Percentiles rank a stretch among this genome's conserved stretches.
These are phyloP conservation scores for Stephania cephalantha DNA, from an alignment of 164 flowering plant species.

Conservation along the genomic window DNA sequence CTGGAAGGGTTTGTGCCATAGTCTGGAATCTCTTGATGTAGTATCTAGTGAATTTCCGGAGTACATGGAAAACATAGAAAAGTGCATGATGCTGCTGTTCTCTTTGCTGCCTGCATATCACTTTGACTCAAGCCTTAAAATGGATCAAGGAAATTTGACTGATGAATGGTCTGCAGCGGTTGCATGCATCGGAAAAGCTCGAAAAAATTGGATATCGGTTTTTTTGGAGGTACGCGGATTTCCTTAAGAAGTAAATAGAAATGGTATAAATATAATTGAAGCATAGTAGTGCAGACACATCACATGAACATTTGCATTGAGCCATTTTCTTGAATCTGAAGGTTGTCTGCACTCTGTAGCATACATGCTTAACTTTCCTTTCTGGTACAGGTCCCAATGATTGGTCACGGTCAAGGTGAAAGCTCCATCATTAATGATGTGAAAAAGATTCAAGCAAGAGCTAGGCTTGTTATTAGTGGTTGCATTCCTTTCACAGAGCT, in stretches of 20 bases:
- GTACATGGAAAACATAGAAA: slow-evolving; percentile 42
- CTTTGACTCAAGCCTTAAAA: slow-evolving; percentile 17
- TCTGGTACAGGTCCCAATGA: slow-evolving; percentile 35
- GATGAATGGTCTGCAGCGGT: slow-evolving; percentile 72
- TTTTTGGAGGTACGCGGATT: slow-evolving; percentile 57
- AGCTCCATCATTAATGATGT: slow-evolving; percentile 20
- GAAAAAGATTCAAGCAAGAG: slow-evolving; percentile 56
- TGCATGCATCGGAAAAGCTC: slow-evolving; percentile 69
- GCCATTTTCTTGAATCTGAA: slow-evolving; percentile 2
- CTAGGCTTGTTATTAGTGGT: slow-evolving; percentile 54
- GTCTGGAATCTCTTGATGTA: slow-evolving; percentile 30
- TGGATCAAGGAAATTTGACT: slow-evolving; percentile 12
- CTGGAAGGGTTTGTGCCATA: slow-evolving; percentile 72
- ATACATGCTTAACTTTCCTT: background rate
- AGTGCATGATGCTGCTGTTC: slow-evolving; percentile 70
- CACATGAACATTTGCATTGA: background rate
- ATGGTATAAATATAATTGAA: background rate
- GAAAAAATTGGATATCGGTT: slow-evolving; percentile 40
- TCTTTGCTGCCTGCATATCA: slow-evolving; percentile 41
- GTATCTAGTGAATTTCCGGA: slow-evolving; percentile 31
- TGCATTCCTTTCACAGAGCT: slow-evolving; percentile 54
- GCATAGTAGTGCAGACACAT: background rate
- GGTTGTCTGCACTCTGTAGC: background rate
- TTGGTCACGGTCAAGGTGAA: slow-evolving; percentile 24
- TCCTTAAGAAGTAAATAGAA: background rate